phyloP scores from a whole-genome alignment of 768 basidiomycete species.

The Daedalea quercina region DNA sequence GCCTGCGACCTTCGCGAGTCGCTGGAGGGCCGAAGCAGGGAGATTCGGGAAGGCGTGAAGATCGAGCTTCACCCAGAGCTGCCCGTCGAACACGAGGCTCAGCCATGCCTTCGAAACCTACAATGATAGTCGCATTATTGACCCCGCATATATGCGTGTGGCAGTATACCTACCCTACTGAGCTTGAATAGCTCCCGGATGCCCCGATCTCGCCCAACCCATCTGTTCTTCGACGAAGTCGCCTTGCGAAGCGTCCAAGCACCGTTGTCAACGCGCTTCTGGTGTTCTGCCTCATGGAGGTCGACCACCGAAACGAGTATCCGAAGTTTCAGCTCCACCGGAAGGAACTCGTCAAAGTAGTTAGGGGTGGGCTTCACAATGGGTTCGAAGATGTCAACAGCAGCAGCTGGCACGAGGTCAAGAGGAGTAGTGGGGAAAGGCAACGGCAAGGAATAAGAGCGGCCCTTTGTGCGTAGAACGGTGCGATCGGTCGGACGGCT shows the following conservation, averaged over 20 bases:
- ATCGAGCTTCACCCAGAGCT: conserved; percentile 72
- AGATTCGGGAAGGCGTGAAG: conserved; percentile 56
- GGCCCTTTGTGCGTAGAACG: conserved; percentile 40
- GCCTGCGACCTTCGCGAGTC: conserved; percentile 49
- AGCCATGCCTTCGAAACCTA: conserved; percentile 80
- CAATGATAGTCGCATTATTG: conserved; percentile 10
- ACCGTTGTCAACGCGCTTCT: conserved; percentile 33
- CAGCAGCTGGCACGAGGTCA: conserved; percentile 48
- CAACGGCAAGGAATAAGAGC: conserved; percentile 60
- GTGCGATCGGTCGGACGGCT: conserved; percentile 15
- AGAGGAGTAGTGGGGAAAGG: conserved; percentile 44
- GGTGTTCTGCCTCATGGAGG: conserved; percentile 54
- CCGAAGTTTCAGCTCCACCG: conserved; percentile 61
- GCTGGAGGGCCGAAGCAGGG: conserved; percentile 42
- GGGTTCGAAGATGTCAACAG: conserved; percentile 45
- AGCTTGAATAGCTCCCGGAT: conserved; percentile 73
- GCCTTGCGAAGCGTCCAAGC: conserved; percentile 62
- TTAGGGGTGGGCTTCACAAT: conserved; percentile 40
- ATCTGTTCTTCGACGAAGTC: conserved; percentile 52
- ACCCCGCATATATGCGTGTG: background rate
- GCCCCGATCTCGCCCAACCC: conserved; percentile 73
- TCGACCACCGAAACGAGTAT: conserved; percentile 50
- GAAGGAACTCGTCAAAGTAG: conserved; percentile 65
- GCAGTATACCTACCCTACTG: conserved; percentile 56
- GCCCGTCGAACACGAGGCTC: conserved; percentile 72